Evolutionary conservation across 805 yeast species (phyloP).

Genomic region (Wickerhamiella vanderwaltii): DNA sequence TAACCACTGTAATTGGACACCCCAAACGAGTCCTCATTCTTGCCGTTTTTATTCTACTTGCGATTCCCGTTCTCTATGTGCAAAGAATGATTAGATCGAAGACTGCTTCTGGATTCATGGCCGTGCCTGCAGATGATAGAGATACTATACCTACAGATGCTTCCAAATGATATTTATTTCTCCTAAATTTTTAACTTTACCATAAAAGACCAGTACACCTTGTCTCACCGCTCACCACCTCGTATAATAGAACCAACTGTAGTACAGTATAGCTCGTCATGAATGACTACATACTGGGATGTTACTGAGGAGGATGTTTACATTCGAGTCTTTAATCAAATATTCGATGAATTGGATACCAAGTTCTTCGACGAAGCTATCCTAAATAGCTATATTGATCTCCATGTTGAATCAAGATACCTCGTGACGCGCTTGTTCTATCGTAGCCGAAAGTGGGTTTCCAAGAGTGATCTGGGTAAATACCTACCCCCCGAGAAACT

Average conservation of each 20-base stretch:
- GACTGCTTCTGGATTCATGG: not conserved
- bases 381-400: conserved; percentile 5
- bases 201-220: too few species aligned
- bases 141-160: not conserved
- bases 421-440: conserved; percentile 19
- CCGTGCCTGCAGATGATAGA: not conserved
- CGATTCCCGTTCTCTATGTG: conserved; percentile 22
- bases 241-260: too few species aligned
- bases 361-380: conserved; percentile 11
- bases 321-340: conserved; percentile 19
- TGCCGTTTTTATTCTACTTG: conserved; percentile 22
- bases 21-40: conserved; percentile 27
- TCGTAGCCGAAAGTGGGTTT: conserved; percentile 18
- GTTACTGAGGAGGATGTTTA: conserved; percentile 20
- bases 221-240: too few species aligned
- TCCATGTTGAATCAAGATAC: conserved; percentile 15
- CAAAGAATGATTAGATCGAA: not conserved
- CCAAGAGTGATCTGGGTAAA: conserved; percentile 18
- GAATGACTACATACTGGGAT: conserved; percentile 17
- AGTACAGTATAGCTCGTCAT: not conserved
- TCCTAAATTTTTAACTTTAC: too few species aligned
- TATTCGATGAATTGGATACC: conserved; percentile 18
- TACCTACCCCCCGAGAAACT: conserved; percentile 20
- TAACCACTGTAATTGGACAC: conserved; percentile 26
- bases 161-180: too few species aligned